Evolutionary conservation across 2,329 filamentous ascomycete genomes (phyloP), one percentile per base, ranked within the genome.

Genomic region (Calonectria ilicicola): DNA sequence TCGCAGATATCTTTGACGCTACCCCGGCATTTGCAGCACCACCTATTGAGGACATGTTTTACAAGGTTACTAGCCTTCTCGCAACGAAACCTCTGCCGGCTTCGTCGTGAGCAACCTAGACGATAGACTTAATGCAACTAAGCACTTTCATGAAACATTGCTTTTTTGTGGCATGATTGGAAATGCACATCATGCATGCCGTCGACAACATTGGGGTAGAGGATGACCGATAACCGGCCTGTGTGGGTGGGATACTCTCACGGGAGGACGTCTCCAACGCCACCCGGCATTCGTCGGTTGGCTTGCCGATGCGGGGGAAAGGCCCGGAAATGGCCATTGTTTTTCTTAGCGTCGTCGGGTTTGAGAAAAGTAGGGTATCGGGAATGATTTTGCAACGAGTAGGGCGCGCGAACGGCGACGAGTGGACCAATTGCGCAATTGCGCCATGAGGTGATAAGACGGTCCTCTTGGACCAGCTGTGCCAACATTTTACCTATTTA

Each of bases 11-110:
- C 44, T 95, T 96, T 75, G 92, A 95, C 74, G 87, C 89, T 17
- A 91, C 91, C 2, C 91, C 92, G 2, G 89, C 92, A 4, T 93
- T 93, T 80, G 92, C 93, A 0, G 89, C 93, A 79, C 92, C 93
- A 26, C 91, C 93, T 14, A 90, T 96, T 26, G 91, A 93, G 82
- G 93, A 95, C 74, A 89, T 95, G 85, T 95, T 96, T 80, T 91
- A 93, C 82, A 91, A 92, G 82, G 92, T 96, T 46, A 89, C 93
- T 15, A 90, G 80, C 58, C 78, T 85, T 12, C 91, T 93, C 81
- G 89, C 90, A 1, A 85, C 89, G 72, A 92, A 90, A 81, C 87
- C 90, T 17, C 76, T 86, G 51, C 78, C 80, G 17, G 75, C 75
- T 38, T 78, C 72, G 64, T 78, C 68, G 70, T 72, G 69, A 72